These are phyloP conservation scores for Oldenlandia corymbosa DNA, from an alignment of 257 asterid species.

Conservation along the genomic window DNA sequence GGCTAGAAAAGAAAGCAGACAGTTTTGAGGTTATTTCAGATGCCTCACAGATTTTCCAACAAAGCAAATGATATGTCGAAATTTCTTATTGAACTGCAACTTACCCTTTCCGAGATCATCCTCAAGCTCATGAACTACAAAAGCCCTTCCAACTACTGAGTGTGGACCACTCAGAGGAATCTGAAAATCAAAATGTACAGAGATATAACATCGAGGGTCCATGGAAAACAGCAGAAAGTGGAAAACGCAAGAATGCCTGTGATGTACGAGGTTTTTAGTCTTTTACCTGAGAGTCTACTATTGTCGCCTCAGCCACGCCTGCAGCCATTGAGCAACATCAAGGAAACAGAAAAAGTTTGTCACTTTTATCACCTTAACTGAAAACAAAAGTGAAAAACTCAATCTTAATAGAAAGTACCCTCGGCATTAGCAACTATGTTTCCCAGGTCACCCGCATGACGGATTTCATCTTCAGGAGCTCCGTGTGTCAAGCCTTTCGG, in stretches of 20 bases:
- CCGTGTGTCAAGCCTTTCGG: slow-evolving; percentile 81
- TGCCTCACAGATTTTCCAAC: background rate
- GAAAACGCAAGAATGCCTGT: slow-evolving; percentile 6
- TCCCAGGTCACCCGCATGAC: slow-evolving; percentile 99
- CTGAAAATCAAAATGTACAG: slow-evolving; percentile 28
- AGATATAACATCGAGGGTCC: background rate
- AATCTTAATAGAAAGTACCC: slow-evolving; percentile 38
- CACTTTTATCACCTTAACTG: background rate
- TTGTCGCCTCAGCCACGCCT: slow-evolving; percentile 92
- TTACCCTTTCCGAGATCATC: slow-evolving; percentile 99
- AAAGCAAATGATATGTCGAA: background rate
- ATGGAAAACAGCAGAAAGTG: background rate
- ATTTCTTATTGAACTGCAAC: background rate
- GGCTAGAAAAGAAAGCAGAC: slow-evolving; percentile 3
- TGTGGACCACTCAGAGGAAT: slow-evolving; percentile 78
- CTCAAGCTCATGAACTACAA: slow-evolving; percentile 89
- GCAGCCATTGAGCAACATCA: slow-evolving; percentile 25
- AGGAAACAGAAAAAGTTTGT: background rate
- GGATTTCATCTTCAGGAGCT: slow-evolving; percentile 85
- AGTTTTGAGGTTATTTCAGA: background rate
- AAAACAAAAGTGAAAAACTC: background rate
- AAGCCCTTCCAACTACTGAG: slow-evolving; percentile 91
- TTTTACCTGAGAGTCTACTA: slow-evolving; percentile 71
- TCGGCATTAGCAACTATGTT: slow-evolving; percentile 92
- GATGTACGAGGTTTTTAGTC: slow-evolving; percentile 7